Base-by-base conservation (phyloP, 495 filamentous ascomycete species). In the Cudoniella acicularis region DNA sequence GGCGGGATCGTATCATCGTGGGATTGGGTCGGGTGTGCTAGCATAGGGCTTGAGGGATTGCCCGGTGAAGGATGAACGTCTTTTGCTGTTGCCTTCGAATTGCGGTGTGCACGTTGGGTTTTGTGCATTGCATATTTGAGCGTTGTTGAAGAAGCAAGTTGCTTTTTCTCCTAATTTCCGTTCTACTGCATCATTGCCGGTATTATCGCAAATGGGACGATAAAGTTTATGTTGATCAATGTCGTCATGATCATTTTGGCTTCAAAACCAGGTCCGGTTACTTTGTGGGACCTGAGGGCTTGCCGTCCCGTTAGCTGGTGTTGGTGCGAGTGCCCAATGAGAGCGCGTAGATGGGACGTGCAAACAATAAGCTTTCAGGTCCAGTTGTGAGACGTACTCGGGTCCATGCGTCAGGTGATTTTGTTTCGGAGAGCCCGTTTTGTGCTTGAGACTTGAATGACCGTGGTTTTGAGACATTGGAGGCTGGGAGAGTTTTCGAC, bases 351-450 rank as follows among this genome's bases (percentile, higher is more conserved):
- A 49, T 49, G 22, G 16, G 17, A 3, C 1, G 9, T 2, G 24
- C 42, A 49, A 57, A 49, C 54, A 57, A 57, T 57, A 57, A 49
- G 54, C 54, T 47, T 57, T 49, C 42, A 22, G 11, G 11, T 24
- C n/a, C 18, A 42, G 18, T 54, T 18, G 42, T 57, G 53, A 54
- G 30, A 54, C 51, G 4, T 1, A 2, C 22, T 8, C 51, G 27
- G 51, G 1, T 21, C 27, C 42, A 17, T 57, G 54, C 54, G 36
- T 57, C 54, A 57, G 42, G 54, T 57, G 54, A 57, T 52, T 24
- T 24, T 11, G 20, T 22, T 23, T 10, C 20, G 47, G 23, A 49
- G 20, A 24, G 13, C 3, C 23, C 47, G 23, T 22, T 49, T 22
- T n/a, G n/a, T n/a, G n/a, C n/a, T n/a, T n/a, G n/a, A n/a, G n/a